A percentile compares a stretch with the other conserved stretches of the same genome.
phyloP scores from a whole-genome alignment of 2,329 filamentous ascomycete species.

The Fusarium nisikadoi region DNA sequence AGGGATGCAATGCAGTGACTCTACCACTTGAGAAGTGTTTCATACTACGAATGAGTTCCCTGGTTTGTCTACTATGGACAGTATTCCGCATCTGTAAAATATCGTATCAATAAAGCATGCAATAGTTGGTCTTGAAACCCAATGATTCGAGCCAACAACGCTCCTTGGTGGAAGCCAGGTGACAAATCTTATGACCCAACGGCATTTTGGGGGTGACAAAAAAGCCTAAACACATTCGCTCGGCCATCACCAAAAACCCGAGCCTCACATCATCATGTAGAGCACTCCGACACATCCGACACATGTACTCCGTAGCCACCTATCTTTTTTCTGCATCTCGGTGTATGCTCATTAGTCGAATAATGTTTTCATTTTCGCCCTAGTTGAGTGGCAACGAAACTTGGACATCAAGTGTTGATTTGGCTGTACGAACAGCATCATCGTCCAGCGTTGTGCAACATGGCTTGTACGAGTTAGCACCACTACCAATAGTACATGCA shows the following conservation, averaged over 20 bases:
- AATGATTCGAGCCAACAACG: background rate
- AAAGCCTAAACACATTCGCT: constrained; percentile 1
- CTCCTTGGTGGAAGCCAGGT: background rate
- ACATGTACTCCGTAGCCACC: no score
- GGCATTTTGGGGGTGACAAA: background rate
- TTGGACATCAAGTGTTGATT: background rate
- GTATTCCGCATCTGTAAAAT: no score
- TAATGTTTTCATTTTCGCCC: background rate
- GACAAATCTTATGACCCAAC: background rate
- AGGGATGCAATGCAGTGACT: background rate
- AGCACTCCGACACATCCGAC: constrained; percentile 8
- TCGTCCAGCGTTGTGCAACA: background rate
- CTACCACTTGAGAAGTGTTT: background rate
- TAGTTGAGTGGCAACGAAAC: background rate
- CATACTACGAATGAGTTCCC: background rate
- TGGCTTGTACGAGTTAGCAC: background rate
- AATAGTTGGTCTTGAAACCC: background rate
- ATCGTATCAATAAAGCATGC: background rate
- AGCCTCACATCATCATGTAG: background rate
- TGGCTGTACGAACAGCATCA: background rate
- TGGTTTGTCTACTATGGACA: background rate
- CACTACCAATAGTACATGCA: background rate
- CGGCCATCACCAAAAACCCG: constrained; percentile 13
- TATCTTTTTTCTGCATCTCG: background rate
- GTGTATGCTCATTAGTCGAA: background rate